Evolutionary conservation across 2,329 filamentous ascomycete species (phyloP), one percentile per base, ranked within the genome.

Genomic region (Neurospora sp.): DNA sequence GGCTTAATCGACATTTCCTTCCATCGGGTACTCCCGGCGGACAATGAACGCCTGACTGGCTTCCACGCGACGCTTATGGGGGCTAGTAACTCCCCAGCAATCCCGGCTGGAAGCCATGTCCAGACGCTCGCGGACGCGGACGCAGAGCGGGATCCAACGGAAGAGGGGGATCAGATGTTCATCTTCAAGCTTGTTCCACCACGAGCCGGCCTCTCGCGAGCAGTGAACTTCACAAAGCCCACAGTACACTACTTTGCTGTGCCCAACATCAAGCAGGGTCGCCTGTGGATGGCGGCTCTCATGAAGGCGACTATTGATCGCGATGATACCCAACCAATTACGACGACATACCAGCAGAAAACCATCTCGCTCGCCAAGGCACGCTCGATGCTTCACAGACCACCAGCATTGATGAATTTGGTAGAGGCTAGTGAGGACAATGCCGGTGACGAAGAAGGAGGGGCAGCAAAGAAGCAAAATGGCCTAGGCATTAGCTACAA

Each of bases 261-360:
- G 28, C 94, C 96, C 68, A 97, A 91, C 76, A 83, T 97, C 71
- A 89, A 93, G 76, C 89, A 96, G 77, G 96, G 96, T 17, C 89
- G 96, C 13, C 83, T 96, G 52, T 99, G 96, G 96, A 99, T 99
- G 96, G 96, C 93, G 4, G 96, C 96, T 6, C 83, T 99, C 68
- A 97, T 99, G 93, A 99, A 99, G 82, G 96, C 96, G 11, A 99
- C 96, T 1, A 99, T 99, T 76, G 95, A 98, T 78, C 91, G 95
- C 72, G 96, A 99, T 75, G 89, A 91, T 76, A 87, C 87, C 4
- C 87, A 91, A 72, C 88, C 91, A 10, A 90, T 97, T 71, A 93
- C 93, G 23, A 96, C 92, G 3, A 97, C 93, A 3, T 98, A 98
- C 81, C 95, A 97, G 78, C 94, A 97, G 78, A 96, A 97, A 84